Evolutionary conservation across 1,139 yeast genomes (phyloP), one percentile per base, ranked within the genome.

Genomic region (Taphrina wiesneri): DNA sequence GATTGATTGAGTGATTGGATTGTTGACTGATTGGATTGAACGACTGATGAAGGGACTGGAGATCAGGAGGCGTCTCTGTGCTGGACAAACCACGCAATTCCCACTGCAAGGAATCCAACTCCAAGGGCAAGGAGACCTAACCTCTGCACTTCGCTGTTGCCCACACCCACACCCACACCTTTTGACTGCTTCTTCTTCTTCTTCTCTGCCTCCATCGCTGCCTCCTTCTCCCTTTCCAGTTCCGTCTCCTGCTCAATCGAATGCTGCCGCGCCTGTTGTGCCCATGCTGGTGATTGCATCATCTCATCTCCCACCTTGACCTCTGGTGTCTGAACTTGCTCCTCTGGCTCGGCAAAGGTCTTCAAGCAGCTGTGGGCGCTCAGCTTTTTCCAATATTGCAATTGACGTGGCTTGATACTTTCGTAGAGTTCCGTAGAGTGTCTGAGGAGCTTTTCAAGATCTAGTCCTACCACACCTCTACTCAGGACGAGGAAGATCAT

Each of bases 341-440:
- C 21, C n/a, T 30, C 39, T 1, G 39, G 13, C 28, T 36, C 32
- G 2, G 34, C 1, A 36, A 39, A 36, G 1, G 64, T 60, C 51
- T 51, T 60, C 19, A 60, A 28, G 41, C 49, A 39, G 47, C 64
- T 60, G 32, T 60, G 64, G 7, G 9, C 6, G 11, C 57, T 49
- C 2, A 60, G 19, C 3, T 30, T 46, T 4, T 32, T 23, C 64
- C 64, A 60, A 23, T 60, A 23, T 13, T 30, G 56, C 19, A 51
- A 13, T 23, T 60, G 64, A 4, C 19, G 56, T 21, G 64, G 64
- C 39, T 23, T 39, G 57, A 60, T 41, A 19, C 57, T 43, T 9
- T 51, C 30, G 21, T 51, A 26, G 23, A 60, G 46, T 30, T 39
- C 25, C 13, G 39, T 28, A 11, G 64, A 41, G 23, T 36, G 23